Conservation (phyloP, 2,329 filamentous ascomycete species). For the Colletotrichum sp. region DNA sequence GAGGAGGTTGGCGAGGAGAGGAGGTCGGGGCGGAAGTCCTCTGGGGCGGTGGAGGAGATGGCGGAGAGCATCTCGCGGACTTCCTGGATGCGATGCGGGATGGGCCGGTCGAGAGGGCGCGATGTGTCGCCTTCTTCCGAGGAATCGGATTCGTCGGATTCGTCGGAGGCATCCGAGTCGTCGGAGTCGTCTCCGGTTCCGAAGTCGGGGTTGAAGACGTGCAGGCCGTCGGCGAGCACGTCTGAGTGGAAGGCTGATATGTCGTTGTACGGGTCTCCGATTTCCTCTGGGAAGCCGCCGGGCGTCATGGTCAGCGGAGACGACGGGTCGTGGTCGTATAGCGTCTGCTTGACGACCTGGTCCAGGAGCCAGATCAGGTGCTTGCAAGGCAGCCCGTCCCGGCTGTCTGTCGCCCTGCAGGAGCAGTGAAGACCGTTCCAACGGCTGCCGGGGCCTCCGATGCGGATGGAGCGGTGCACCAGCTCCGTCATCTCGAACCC, state of each 20-base stretch:
- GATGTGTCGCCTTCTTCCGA: background rate
- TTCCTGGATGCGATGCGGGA: constrained; percentile 49
- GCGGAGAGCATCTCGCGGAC: constrained; percentile 57
- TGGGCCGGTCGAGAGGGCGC: constrained; percentile 23
- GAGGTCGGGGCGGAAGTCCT: constrained; percentile 53
- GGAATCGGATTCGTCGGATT: constrained; percentile 31
- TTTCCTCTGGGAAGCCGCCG: constrained; percentile 48
- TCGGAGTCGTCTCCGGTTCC: constrained; percentile 24
- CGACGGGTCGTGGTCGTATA: constrained; percentile 42
- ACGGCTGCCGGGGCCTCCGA: constrained; percentile 44
- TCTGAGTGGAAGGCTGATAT: constrained; percentile 58
- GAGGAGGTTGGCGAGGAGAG: constrained; percentile 34
- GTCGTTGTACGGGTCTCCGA: constrained; percentile 52
- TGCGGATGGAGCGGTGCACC: constrained; percentile 56
- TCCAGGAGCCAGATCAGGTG: constrained; percentile 63
- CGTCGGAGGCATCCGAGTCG: constrained; percentile 29
- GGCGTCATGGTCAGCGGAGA: constrained; percentile 47
- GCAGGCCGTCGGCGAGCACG: constrained; percentile 56
- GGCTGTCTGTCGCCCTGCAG: constrained; percentile 34
- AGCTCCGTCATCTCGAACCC: constrained; percentile 63
- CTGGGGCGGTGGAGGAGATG: constrained; percentile 32
- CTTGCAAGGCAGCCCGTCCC: constrained; percentile 44
- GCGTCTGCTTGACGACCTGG: constrained; percentile 52
- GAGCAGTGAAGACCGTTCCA: constrained; percentile 51
- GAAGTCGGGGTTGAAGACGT: constrained; percentile 35